Percentiles rank a stretch among this genome's conserved stretches.
Evolutionary conservation across 2,329 filamentous ascomycete genomes (phyloP).

Genomic region (Aureobasidium mangrovei): DNA sequence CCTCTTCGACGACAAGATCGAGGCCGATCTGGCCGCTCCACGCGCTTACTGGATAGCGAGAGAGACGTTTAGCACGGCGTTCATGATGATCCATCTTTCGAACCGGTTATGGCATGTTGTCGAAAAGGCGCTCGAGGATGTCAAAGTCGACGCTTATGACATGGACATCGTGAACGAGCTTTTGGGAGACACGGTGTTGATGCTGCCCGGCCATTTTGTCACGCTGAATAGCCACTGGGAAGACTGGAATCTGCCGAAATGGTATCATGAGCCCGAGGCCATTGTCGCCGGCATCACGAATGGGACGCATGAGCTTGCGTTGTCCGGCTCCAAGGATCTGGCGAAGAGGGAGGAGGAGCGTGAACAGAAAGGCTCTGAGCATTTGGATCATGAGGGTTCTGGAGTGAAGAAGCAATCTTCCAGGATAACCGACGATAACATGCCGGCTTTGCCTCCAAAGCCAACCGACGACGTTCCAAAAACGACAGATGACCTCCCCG

Average conservation of each 20-base stretch:
- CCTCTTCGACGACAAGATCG: conserved; percentile 22
- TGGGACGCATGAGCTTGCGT: background rate
- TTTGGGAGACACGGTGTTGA: conserved; percentile 22
- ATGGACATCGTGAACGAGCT: conserved; percentile 26
- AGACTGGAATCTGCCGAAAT: conserved; percentile 25
- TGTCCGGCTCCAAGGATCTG: background rate
- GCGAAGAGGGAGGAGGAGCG: background rate
- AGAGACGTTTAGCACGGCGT: conserved; percentile 22
- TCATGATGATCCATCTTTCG: conserved; percentile 23
- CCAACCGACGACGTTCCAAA: too few relatives aligned
- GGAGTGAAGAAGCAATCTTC: too few relatives aligned
- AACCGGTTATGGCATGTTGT: conserved; percentile 22
- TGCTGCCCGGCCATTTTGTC: conserved; percentile 23
- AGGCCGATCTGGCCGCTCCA: conserved; percentile 23
- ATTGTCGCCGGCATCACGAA: conserved; percentile 7
- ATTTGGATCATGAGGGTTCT: too few relatives aligned
- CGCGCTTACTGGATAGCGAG: conserved; percentile 25
- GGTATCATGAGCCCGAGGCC: conserved; percentile 18
- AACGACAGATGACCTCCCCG: too few relatives aligned
- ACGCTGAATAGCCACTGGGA: conserved; percentile 26
- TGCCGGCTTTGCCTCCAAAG: too few relatives aligned
- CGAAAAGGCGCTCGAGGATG: conserved; percentile 16
- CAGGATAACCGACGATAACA: too few relatives aligned
- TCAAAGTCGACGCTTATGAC: conserved; percentile 21
- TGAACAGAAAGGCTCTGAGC: background rate